Percentiles rank a stretch among this genome's conserved stretches.
Evolutionary conservation across 2,329 filamentous ascomycete species (phyloP).

Genomic region (Pseudohalonectria lignicola): DNA sequence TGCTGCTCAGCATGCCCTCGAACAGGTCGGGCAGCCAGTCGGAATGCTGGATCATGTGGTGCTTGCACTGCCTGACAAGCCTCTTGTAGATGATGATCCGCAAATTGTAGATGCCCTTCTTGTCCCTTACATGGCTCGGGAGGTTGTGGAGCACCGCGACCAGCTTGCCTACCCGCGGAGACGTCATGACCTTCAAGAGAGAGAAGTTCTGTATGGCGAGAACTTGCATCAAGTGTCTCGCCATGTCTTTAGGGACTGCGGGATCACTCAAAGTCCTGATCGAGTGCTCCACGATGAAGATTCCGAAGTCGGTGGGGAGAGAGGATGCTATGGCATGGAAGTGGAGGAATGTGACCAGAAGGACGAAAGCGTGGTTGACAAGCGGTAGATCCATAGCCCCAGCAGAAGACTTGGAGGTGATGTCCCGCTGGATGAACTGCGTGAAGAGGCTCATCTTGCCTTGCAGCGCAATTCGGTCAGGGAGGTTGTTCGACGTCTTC

Average conservation of each 20-base stretch:
- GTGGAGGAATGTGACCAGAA: slow-evolving; percentile 68
- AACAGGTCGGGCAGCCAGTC: slow-evolving; percentile 80
- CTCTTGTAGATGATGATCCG: slow-evolving; percentile 71
- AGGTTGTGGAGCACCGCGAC: slow-evolving; percentile 62
- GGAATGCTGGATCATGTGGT: slow-evolving; percentile 57
- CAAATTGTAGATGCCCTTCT: slow-evolving; percentile 70
- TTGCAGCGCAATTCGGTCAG: slow-evolving; percentile 60
- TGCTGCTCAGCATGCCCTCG: slow-evolving; percentile 65
- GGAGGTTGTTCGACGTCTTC: slow-evolving; percentile 72
- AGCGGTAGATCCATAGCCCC: slow-evolving; percentile 56
- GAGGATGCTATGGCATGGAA: slow-evolving; percentile 59
- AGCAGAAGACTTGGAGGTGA: slow-evolving; percentile 48
- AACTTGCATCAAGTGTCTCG: slow-evolving; percentile 70
- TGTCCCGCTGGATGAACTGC: slow-evolving; percentile 76
- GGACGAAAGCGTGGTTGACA: slow-evolving; percentile 63
- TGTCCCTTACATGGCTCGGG: slow-evolving; percentile 55
- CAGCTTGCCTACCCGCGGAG: slow-evolving; percentile 57
- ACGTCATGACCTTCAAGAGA: slow-evolving; percentile 61
- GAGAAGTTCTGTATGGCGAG: slow-evolving; percentile 73
- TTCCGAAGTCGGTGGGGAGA: slow-evolving; percentile 66
- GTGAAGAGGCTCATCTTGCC: slow-evolving; percentile 68
- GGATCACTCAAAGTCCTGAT: slow-evolving; percentile 62
- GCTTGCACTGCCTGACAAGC: slow-evolving; percentile 60
- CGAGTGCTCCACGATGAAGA: slow-evolving; percentile 71
- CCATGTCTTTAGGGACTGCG: slow-evolving; percentile 61